These are phyloP conservation scores for Emergomyces orientalis DNA, from an alignment of 2,329 filamentous ascomycete species.

Conservation along the genomic window DNA sequence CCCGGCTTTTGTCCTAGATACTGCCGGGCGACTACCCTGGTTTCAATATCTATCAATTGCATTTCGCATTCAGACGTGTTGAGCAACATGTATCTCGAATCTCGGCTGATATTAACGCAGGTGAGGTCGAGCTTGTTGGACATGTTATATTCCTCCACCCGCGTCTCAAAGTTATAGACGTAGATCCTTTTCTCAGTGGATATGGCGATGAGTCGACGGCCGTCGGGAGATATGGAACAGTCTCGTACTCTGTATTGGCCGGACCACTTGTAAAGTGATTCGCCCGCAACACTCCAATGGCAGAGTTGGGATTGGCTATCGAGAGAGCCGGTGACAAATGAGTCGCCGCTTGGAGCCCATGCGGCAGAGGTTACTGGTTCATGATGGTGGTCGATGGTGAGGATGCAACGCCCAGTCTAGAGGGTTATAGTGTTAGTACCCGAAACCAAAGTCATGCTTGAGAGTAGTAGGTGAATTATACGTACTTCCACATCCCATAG, in stretches of 20 bases:
- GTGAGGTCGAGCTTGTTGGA: constrained; percentile 61
- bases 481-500: constrained; percentile 65
- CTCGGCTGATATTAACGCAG: constrained; percentile 69
- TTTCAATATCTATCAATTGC: constrained; percentile 67
- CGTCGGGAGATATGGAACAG: constrained; percentile 71
- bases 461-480: constrained; percentile 10
- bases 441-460: not conserved
- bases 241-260: constrained; percentile 71
- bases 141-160: constrained; percentile 66
- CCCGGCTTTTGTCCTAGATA: constrained; percentile 69
- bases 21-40: constrained; percentile 59
- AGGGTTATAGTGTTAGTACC: constrained; percentile 14
- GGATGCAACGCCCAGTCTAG: constrained; percentile 55
- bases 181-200: constrained; percentile 62
- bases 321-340: constrained; percentile 70
- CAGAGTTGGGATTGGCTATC: constrained; percentile 58
- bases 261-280: constrained; percentile 56
- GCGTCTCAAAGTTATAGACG: constrained; percentile 70
- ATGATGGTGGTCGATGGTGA: constrained; percentile 59
- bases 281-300: constrained; percentile 59
- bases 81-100: constrained; percentile 72
- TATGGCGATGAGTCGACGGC: constrained; percentile 68
- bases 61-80: constrained; percentile 71
- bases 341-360: constrained; percentile 72
- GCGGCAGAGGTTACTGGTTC: constrained; percentile 81